phyloP scores from a whole-genome alignment of 1,284 basidiomycete species.

The Ceratobasidium sp. region DNA sequence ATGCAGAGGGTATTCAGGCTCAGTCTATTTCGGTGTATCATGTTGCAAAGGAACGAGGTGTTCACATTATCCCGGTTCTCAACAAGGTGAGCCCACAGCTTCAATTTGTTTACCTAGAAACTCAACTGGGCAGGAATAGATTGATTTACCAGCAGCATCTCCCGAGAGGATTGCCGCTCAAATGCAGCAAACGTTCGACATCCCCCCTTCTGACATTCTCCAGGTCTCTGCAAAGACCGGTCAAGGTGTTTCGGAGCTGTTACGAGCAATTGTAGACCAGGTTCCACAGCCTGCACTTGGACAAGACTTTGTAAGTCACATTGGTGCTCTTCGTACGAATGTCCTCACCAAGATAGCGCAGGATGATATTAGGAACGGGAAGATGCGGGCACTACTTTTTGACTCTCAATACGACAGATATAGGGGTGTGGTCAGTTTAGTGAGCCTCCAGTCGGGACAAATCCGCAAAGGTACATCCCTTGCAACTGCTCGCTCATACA shows the following conservation, averaged over 20 bases:
- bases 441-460: slow-evolving; percentile 70
- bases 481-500: not conserved
- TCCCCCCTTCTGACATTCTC: slow-evolving; percentile 73
- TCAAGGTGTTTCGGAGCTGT: slow-evolving; percentile 61
- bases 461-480: slow-evolving; percentile 55
- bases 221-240: slow-evolving; percentile 94
- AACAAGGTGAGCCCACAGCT: slow-evolving; percentile 83
- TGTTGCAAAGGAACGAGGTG: slow-evolving; percentile 79
- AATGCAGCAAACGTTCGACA: slow-evolving; percentile 81
- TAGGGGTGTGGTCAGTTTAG: slow-evolving; percentile 92
- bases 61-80: slow-evolving; percentile 89
- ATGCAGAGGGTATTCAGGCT: slow-evolving; percentile 86
- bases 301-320: slow-evolving; percentile 39
- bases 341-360: slow-evolving; percentile 41
- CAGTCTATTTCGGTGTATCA: slow-evolving; percentile 97
- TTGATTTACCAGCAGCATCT: slow-evolving; percentile 87
- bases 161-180: slow-evolving; percentile 81
- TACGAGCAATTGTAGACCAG: slow-evolving; percentile 80
- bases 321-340: slow-evolving; percentile 14
- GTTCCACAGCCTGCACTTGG: slow-evolving; percentile 76
- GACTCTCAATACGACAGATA: slow-evolving; percentile 97
- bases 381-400: slow-evolving; percentile 85
- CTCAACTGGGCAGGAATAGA: slow-evolving; percentile 54
- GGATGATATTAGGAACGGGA: not conserved
- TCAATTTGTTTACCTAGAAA: slow-evolving; percentile 43